Percentiles rank a stretch among this genome's conserved stretches.
phyloP scores from a whole-genome alignment of 345 rosid genomes.

The Salix suchowensis region DNA sequence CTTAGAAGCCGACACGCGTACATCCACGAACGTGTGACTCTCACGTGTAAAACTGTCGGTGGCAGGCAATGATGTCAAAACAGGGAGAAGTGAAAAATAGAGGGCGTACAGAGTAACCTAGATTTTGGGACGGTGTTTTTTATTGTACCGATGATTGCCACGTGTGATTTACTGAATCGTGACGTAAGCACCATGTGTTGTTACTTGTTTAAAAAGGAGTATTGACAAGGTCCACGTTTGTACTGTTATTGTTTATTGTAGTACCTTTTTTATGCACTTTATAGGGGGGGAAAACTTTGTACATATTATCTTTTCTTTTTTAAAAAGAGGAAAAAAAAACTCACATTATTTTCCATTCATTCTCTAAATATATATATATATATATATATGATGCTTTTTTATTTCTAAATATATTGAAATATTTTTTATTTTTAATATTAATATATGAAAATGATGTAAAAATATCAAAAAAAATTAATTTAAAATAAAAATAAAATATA shows the following conservation, averaged over 20 bases:
- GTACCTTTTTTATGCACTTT: background rate
- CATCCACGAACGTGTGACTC: slow-evolving; percentile 2
- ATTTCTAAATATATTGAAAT: too few species aligned
- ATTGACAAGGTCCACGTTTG: background rate
- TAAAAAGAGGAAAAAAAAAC: too few species aligned
- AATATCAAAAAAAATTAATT: too few species aligned
- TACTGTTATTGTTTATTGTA: background rate
- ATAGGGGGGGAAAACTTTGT: background rate
- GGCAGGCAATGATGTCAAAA: background rate
- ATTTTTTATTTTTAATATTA: too few species aligned
- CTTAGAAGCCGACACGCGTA: slow-evolving; percentile 7
- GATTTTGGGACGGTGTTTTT: background rate
- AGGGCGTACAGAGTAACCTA: background rate
- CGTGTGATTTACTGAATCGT: background rate
- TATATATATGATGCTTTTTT: too few species aligned
- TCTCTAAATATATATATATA: too few species aligned
- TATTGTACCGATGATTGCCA: slow-evolving; percentile 6
- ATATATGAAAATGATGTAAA: too few species aligned
- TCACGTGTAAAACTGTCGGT: slow-evolving; percentile 50
- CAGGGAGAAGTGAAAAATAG: background rate
- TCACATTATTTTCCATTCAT: too few species aligned
- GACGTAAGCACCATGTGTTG: background rate
- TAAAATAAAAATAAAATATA: too few species aligned
- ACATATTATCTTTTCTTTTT: too few species aligned
- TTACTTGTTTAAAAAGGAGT: background rate